These are phyloP conservation scores for Ascocoryne sarcoides DNA, from an alignment of 2,329 filamentous ascomycete genomes.

Conservation along the genomic window DNA sequence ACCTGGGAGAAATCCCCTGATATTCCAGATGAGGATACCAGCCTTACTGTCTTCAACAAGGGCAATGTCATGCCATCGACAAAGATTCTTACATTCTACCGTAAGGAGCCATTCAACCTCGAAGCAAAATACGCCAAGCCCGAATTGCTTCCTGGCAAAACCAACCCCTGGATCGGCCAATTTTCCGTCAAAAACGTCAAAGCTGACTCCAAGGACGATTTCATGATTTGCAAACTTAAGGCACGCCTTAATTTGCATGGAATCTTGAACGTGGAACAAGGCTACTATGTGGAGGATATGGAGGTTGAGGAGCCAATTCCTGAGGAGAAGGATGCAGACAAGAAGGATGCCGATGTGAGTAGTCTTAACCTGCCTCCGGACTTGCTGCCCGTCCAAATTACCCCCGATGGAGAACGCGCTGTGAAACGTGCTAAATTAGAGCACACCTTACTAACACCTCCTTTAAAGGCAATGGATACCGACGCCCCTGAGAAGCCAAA, in stretches of 20 bases:
- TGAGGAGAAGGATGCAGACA: conserved; percentile 50
- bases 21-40: conserved; percentile 97
- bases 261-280: conserved; percentile 90
- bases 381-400: conserved; percentile 7
- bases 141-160: conserved; percentile 77
- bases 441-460: conserved; percentile 22
- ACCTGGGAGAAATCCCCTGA: conserved; percentile 98
- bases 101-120: conserved; percentile 93
- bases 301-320: conserved; percentile 92
- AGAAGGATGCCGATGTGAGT: conserved; percentile 60
- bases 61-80: conserved; percentile 96
- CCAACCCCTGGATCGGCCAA: conserved; percentile 89
- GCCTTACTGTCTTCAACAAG: conserved; percentile 92
- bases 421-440: conserved; percentile 19
- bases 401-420: conserved; percentile 17
- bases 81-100: conserved; percentile 98
- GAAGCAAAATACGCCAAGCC: conserved; percentile 91
- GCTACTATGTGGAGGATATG: conserved; percentile 96
- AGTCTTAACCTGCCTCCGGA: conserved; percentile 30
- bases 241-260: conserved; percentile 94
- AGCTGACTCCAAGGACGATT: conserved; percentile 86
- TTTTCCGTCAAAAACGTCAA: conserved; percentile 98
- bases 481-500: conserved; percentile 60
- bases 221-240: conserved; percentile 99
- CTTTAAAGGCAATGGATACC: conserved; percentile 64